Evolutionary conservation across 345 rosid genomes (phyloP).

Genomic region (Moricandia moricandioides): DNA sequence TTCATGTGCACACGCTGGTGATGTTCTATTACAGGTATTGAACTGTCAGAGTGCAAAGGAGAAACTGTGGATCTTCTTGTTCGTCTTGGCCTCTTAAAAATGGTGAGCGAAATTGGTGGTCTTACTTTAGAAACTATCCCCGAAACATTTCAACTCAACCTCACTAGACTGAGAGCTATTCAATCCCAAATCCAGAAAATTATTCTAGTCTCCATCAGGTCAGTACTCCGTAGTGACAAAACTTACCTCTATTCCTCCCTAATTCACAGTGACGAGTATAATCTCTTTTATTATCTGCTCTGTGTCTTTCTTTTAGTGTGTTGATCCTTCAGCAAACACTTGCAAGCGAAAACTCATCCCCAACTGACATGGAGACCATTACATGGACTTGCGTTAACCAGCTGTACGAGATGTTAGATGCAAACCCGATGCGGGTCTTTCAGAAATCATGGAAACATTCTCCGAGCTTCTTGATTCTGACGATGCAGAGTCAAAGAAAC

Average conservation of each 20-base stretch:
- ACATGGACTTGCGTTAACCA: constrained; percentile 40
- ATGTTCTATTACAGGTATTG: constrained; percentile 43
- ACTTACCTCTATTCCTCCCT: constrained; percentile 2
- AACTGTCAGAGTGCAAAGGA: constrained; percentile 62
- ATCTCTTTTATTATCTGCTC: background rate
- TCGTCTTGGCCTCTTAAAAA: constrained; percentile 72
- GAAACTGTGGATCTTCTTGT: constrained; percentile 63
- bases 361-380: constrained; percentile 52
- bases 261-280: background rate
- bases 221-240: background rate
- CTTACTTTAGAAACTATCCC: constrained; percentile 61
- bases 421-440: constrained; percentile 33
- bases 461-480: constrained; percentile 29
- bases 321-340: constrained; percentile 79
- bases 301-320: constrained; percentile 50
- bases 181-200: constrained; percentile 88
- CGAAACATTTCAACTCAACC: constrained; percentile 72
- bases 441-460: constrained; percentile 39
- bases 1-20: background rate
- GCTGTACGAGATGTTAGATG: constrained; percentile 54
- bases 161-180: constrained; percentile 63
- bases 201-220: constrained; percentile 71
- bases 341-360: constrained; percentile 46
- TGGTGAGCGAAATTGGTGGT: constrained; percentile 63
- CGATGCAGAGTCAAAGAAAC: constrained; percentile 52